These are phyloP conservation scores for Meredithiella fracta DNA, from an alignment of 2,329 filamentous ascomycete genomes.

Conservation along the genomic window DNA sequence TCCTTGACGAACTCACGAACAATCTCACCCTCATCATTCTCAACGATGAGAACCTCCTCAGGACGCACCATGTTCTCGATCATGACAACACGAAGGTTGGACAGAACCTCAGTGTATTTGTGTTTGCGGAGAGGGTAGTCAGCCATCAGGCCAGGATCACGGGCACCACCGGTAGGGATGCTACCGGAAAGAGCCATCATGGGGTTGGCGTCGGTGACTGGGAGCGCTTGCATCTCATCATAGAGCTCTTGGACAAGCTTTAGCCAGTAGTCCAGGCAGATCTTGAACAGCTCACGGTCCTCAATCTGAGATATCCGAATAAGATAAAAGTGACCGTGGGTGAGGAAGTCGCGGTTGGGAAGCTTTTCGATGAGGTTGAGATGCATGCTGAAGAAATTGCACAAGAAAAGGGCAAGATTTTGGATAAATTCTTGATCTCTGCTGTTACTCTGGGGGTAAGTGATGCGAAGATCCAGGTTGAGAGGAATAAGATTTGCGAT, in stretches of 20 bases:
- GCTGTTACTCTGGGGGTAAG: constrained; percentile 80
- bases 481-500: constrained; percentile 89
- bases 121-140: constrained; percentile 93
- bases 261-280: constrained; percentile 97
- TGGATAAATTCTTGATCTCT: constrained; percentile 95
- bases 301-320: constrained; percentile 98
- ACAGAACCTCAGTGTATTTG: constrained; percentile 88
- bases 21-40: constrained; percentile 98
- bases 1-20: constrained; percentile 99
- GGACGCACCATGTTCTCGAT: constrained; percentile 99
- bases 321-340: constrained; percentile 93
- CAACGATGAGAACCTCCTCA: constrained; percentile 96
- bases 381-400: constrained; percentile 92
- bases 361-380: constrained; percentile 86
- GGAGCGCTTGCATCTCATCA: constrained; percentile 95
- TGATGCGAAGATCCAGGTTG: constrained; percentile 74
- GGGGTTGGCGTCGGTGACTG: constrained; percentile 83
- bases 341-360: constrained; percentile 85
- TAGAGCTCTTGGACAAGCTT: constrained; percentile 96
- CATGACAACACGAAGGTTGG: constrained; percentile 92
- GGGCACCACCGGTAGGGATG: constrained; percentile 63
- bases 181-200: constrained; percentile 54
- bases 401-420: constrained; percentile 87
- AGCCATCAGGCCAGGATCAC: constrained; percentile 66
- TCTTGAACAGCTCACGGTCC: constrained; percentile 98